phyloP scores from a whole-genome alignment of 257 asterid species.

The Solanum corneliomulleri region DNA sequence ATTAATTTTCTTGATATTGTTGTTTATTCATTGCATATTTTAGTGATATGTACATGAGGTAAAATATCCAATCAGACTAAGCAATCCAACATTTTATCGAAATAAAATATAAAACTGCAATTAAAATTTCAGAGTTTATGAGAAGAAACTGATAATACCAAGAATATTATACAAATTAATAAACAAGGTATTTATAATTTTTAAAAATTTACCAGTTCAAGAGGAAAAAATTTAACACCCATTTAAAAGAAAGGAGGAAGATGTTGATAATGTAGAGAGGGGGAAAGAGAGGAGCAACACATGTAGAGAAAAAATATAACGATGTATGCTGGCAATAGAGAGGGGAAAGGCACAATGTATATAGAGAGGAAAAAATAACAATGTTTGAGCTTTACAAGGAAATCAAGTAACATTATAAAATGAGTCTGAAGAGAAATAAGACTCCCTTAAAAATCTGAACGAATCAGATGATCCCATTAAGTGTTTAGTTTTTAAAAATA shows the following conservation, averaged over 20 bases:
- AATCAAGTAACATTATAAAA: background rate
- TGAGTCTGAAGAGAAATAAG: background rate
- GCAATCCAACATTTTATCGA: background rate
- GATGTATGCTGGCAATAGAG: too few relatives aligned
- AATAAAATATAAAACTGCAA: too few relatives aligned
- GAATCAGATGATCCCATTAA: background rate
- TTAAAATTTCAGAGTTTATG: background rate
- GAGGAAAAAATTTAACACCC: background rate
- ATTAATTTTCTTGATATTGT: too few relatives aligned
- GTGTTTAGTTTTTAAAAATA: background rate
- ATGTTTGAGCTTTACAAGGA: background rate
- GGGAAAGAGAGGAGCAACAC: background rate
- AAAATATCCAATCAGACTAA: too few relatives aligned
- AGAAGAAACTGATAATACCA: background rate
- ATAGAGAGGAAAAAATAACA: too few relatives aligned
- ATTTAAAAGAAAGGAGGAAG: background rate
- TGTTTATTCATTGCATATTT: too few relatives aligned
- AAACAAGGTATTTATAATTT: background rate
- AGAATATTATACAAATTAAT: too few relatives aligned
- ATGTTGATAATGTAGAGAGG: background rate
- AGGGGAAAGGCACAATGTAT: too few relatives aligned
- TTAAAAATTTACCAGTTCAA: background rate
- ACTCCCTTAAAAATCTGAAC: background rate
- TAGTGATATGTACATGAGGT: too few relatives aligned
- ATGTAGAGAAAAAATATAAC: too few relatives aligned